These are phyloP conservation scores for Protomyces inundatus DNA, from an alignment of 1,139 yeast genomes.

Conservation along the genomic window DNA sequence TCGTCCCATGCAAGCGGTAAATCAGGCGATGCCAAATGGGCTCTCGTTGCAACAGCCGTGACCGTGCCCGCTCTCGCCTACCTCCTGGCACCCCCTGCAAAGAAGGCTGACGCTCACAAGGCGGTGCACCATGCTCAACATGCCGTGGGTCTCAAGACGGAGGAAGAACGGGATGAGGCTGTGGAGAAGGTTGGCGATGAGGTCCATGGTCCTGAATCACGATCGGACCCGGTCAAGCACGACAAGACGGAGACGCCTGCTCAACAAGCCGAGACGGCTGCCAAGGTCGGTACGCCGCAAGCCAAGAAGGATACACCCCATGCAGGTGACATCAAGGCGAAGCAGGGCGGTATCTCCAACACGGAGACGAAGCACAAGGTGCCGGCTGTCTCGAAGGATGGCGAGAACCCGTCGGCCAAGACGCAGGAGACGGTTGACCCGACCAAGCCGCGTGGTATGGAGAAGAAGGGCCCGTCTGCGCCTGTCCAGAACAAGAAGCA, in stretches of 20 bases:
- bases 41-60: conserved; percentile 14
- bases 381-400: conserved; percentile 10
- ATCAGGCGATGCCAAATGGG: conserved; percentile 16
- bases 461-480: conserved; percentile 7
- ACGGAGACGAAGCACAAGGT: conserved; percentile 23
- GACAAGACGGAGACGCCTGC: conserved; percentile 8
- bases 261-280: conserved; percentile 3
- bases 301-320: conserved; percentile 8
- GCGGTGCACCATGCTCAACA: conserved; percentile 14
- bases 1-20: conserved; percentile 3
- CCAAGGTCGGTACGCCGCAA: background rate
- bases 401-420: conserved; percentile 22
- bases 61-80: conserved; percentile 25
- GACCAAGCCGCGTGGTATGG: conserved; percentile 10
- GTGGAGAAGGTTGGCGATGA: conserved; percentile 8
- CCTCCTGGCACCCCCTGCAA: conserved; percentile 18
- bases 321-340: conserved; percentile 20
- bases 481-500: background rate
- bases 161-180: conserved; percentile 18
- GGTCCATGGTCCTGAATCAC: conserved; percentile 22
- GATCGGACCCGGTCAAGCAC: conserved; percentile 1
- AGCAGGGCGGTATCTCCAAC: conserved; percentile 20
- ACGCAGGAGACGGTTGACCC: conserved; percentile 13
- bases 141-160: conserved; percentile 8
- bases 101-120: conserved; percentile 22